Evolutionary conservation across 495 filamentous ascomycete genomes (phyloP).

Genomic region (Hyaloscypha finlandica): DNA sequence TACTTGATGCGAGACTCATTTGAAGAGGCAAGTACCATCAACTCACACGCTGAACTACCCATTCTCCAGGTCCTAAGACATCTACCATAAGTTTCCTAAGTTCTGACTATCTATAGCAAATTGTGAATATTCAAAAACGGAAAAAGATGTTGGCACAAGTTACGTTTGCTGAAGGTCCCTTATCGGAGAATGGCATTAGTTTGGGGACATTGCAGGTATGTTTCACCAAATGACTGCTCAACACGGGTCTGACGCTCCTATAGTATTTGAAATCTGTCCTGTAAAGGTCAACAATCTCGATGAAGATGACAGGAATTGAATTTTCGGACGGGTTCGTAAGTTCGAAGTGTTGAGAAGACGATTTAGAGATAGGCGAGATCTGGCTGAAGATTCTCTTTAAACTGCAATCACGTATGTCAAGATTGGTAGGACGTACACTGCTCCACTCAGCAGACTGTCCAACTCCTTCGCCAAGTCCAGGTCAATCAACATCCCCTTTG

Average conservation of each 20-base stretch:
- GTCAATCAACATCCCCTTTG: too few relatives aligned
- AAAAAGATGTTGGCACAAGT: slow-evolving; percentile 2
- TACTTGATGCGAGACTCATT: slow-evolving; percentile 36
- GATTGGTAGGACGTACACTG: too few relatives aligned
- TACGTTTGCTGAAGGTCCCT: neutral
- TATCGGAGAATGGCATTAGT: neutral
- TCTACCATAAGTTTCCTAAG: too few relatives aligned
- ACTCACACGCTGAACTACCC: neutral
- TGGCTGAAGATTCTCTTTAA: too few relatives aligned
- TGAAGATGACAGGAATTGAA: too few relatives aligned
- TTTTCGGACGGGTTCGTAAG: too few relatives aligned
- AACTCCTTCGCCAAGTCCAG: too few relatives aligned
- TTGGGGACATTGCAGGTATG: slow-evolving; percentile 1
- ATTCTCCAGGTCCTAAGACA: neutral
- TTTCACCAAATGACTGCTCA: neutral
- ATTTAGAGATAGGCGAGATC: too few relatives aligned
- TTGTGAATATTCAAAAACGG: slow-evolving; percentile 10
- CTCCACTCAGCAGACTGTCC: too few relatives aligned
- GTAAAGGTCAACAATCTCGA: too few relatives aligned
- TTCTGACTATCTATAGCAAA: slow-evolving; percentile 15
- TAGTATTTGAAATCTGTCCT: neutral
- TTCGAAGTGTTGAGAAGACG: too few relatives aligned
- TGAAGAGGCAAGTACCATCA: slow-evolving; percentile 30
- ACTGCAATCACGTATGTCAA: too few relatives aligned
- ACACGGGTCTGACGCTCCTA: neutral